Conservation (phyloP, 1,284 basidiomycete species). For the Retiboletus fuscus region DNA sequence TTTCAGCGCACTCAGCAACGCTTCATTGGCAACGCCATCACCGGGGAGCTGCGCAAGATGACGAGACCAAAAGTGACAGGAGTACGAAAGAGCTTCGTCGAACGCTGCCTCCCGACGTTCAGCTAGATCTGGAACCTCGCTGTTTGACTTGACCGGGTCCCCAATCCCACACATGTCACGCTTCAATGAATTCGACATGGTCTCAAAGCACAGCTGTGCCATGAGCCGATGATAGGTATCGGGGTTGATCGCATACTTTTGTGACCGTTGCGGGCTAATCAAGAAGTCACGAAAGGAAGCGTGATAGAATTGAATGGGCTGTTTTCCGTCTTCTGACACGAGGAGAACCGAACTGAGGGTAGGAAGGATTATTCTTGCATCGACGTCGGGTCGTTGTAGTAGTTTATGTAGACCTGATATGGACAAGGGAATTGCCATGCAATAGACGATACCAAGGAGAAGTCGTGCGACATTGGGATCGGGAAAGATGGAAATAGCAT, state of each 20-base stretch:
- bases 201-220: constrained; percentile 36
- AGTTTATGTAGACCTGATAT: constrained; percentile 34
- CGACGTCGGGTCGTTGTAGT: constrained; percentile 32
- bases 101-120: constrained; percentile 30
- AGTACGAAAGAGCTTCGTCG: constrained; percentile 37
- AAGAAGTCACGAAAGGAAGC: constrained; percentile 42
- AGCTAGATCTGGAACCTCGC: constrained; percentile 37
- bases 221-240: constrained; percentile 33
- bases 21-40: constrained; percentile 17
- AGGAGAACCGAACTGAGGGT: constrained; percentile 37
- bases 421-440: constrained; percentile 32
- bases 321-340: constrained; percentile 36
- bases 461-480: constrained; percentile 33
- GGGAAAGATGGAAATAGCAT: constrained; percentile 36
- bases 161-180: constrained; percentile 42
- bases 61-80: constrained; percentile 41
- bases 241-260: constrained; percentile 32
- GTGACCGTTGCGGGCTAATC: constrained; percentile 29
- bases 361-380: constrained; percentile 33
- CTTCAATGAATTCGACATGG: constrained; percentile 36
- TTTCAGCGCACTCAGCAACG: constrained; percentile 21
- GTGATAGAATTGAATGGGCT: constrained; percentile 41
- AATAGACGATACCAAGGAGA: constrained; percentile 39
- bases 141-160: constrained; percentile 37
- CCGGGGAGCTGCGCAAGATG: constrained; percentile 36